These are phyloP conservation scores for Mortierella sp. DNA, from an alignment of 371 early-diverging fungal species.

Conservation along the genomic window DNA sequence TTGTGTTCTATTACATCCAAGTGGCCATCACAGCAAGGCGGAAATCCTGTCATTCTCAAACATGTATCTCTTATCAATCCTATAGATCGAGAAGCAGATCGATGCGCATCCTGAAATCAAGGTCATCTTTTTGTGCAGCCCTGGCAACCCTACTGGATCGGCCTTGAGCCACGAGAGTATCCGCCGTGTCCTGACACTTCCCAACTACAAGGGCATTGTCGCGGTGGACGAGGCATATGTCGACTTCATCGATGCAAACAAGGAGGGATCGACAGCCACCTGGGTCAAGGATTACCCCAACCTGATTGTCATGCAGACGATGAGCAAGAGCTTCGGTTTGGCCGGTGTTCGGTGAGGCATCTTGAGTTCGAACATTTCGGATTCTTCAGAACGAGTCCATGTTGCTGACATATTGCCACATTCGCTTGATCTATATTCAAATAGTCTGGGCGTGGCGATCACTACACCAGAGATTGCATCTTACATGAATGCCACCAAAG, in stretches of 20 bases:
- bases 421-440: neutral
- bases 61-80: constrained; percentile 11
- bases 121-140: constrained; percentile 93
- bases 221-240: constrained; percentile 98
- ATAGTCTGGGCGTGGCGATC: constrained; percentile 87
- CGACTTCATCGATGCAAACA: constrained; percentile 81
- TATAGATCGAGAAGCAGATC: constrained; percentile 70
- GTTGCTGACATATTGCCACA: neutral
- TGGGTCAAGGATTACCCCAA: constrained; percentile 90
- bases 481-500: constrained; percentile 95
- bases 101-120: constrained; percentile 82
- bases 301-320: constrained; percentile 95
- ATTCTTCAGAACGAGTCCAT: neutral
- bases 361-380: neutral
- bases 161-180: constrained; percentile 78
- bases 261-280: constrained; percentile 75
- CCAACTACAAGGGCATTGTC: constrained; percentile 81
- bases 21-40: no score
- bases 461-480: constrained; percentile 81
- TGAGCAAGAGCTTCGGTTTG: constrained; percentile 96
- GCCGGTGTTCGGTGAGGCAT: constrained; percentile 87
- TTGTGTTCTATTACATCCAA: no score
- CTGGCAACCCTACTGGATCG: constrained; percentile 98
- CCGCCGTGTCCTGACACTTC: constrained; percentile 73
- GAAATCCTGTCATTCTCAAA: no score